These are phyloP conservation scores for Gossypium mustelinum DNA, from an alignment of 345 rosid species.

Conservation along the genomic window DNA sequence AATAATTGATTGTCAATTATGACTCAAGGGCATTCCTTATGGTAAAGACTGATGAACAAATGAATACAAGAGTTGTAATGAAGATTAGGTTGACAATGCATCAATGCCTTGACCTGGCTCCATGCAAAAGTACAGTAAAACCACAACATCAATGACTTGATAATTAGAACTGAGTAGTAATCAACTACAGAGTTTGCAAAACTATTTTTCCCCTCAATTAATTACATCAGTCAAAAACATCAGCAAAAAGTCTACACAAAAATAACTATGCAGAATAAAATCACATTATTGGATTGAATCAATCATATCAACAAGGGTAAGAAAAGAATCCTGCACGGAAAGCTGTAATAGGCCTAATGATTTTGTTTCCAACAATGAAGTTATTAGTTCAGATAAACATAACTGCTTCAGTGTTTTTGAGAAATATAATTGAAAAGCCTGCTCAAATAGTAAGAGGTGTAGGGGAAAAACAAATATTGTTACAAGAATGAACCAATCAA, in stretches of 20 bases:
- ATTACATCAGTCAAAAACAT: neutral
- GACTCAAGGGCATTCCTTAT: neutral
- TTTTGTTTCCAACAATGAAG: neutral
- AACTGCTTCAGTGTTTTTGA: neutral
- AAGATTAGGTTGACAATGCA: neutral
- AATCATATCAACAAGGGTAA: neutral
- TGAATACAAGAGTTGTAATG: neutral
- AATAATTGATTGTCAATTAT: slow-evolving; percentile 14
- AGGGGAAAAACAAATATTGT: neutral
- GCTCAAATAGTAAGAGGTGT: neutral
- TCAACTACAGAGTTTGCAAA: neutral
- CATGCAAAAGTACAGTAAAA: neutral
- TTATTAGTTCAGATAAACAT: neutral
- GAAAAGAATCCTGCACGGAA: neutral
- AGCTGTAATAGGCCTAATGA: neutral
- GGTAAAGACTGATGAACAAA: neutral
- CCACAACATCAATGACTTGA: neutral
- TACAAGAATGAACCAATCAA: neutral
- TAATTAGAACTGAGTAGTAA: neutral
- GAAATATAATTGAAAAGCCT: neutral
- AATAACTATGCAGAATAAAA: neutral
- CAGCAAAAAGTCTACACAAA: neutral
- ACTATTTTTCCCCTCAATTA: neutral
- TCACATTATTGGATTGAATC: neutral
- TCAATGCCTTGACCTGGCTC: neutral